Evolutionary conservation across 169 alveolate genomes (phyloP).

Genomic region (Plasmodium relictum): DNA sequence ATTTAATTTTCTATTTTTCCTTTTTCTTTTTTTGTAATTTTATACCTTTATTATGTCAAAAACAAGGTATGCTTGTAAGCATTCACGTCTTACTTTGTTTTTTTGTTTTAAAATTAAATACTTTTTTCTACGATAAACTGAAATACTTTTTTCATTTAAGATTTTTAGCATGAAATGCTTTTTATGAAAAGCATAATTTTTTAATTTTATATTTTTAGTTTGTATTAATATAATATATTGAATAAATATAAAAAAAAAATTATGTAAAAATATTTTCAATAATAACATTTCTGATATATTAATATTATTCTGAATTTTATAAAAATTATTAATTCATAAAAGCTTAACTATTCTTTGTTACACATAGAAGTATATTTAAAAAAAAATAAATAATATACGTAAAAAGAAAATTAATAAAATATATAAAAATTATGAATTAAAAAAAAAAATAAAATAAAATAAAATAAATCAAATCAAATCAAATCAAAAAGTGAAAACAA

Average conservation of each 20-base stretch:
- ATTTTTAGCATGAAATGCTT: neutral
- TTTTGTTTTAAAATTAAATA: conserved; percentile 6
- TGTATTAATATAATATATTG: conserved; percentile 15
- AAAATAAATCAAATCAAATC: no score
- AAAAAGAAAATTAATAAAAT: no score
- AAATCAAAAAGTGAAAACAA: no score
- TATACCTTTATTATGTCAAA: conserved; percentile 71
- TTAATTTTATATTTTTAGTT: conserved; percentile 20
- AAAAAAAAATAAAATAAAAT: no score
- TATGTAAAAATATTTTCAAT: conserved; percentile 7
- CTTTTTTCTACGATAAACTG: neutral
- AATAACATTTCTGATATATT: conserved; percentile 47
- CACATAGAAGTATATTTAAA: neutral
- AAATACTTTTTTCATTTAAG: conserved; percentile 13
- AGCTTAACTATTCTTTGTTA: neutral
- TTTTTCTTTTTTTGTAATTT: conserved; percentile 14
- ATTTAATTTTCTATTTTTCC: neutral
- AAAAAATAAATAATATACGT: conserved; percentile 11
- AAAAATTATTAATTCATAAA: no score
- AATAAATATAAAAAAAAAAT: conserved; percentile 17
- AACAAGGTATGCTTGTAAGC: conserved; percentile 28
- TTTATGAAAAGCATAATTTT: conserved; percentile 15
- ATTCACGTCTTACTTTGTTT: neutral
- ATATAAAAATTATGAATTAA: no score
- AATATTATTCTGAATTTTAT: no score